Evolutionary conservation across 257 asterid species (phyloP).

Genomic region (Solanum medicagineum): DNA sequence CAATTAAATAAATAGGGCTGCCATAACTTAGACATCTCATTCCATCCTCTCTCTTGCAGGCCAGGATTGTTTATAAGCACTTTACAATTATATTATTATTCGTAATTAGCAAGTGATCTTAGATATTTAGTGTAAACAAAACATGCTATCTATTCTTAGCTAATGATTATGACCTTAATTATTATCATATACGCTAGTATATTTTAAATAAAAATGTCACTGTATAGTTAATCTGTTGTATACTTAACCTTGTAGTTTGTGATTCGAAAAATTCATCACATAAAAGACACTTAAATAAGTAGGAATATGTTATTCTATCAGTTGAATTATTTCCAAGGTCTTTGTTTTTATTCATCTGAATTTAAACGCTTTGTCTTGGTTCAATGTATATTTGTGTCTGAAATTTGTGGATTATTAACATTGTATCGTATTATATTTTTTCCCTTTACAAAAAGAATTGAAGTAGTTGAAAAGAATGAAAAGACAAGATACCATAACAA

Average conservation of each 20-base stretch:
- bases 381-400: not conserved
- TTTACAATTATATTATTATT: not conserved
- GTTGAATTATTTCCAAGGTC: not conserved
- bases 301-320: not conserved
- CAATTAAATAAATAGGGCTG: not conserved
- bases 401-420: not conserved
- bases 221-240: not conserved
- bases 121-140: not conserved
- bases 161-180: not conserved
- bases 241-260: not conserved
- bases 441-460: conserved; percentile 5
- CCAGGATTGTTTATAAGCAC: not conserved
- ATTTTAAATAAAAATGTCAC: not conserved
- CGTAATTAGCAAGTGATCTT: not conserved
- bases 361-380: not conserved
- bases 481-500: not conserved
- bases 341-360: not conserved
- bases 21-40: not conserved
- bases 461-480: conserved; percentile 14
- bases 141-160: not conserved
- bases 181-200: not conserved
- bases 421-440: not conserved
- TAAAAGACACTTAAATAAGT: not conserved
- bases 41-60: not conserved
- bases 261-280: not conserved